Base-by-base conservation (phyloP, 2,329 filamentous ascomycete genomes). In the Penicillium palitans region DNA sequence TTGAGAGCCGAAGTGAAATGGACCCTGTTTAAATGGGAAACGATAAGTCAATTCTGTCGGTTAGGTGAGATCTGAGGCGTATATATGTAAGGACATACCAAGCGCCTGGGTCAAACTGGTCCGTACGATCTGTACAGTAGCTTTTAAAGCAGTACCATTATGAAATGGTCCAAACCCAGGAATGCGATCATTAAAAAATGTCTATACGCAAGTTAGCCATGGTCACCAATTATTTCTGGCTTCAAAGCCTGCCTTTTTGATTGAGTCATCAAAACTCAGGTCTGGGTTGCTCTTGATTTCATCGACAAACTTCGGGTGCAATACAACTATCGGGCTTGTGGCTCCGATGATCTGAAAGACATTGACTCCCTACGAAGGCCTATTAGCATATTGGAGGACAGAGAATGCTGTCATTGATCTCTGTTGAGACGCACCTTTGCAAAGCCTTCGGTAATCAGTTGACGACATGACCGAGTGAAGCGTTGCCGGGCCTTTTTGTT, bases 251-350 rank as follows among this genome's bases (percentile, higher is more conserved):
- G 64, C 70, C 61, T 68, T 72, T 37, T 52, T 58, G 42, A 60
- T 63, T 1, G 70, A 67, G 19, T 62, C 61, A 4, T 64, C 49
- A 50, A 73, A 73, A 53, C 57, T 53, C 21, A 74, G 55, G 46
- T 72, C 35, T 6, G 71, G 70, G 41, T 74, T 61, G 45, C 58
- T 70, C 53, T 74, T 74, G 59, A 74, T 60, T 58, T 74, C 72
- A 52, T 74, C 61, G 10, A 73, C 59, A 51, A 67, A 72, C 24
- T 62, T 66, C 4, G 68, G 70, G 35, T 73, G 69, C 52, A 74
- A 56, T 42, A 74, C 59, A 25, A 74, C 65, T 31, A 71, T 58
- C 7, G 66, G 65, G 12, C 52, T 49, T 9, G 60, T 58, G 4
- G 60, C 35, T 27, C 60, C 66, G 58, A 72, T 70, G 24, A 70